Base-by-base conservation (phyloP, 2,329 filamentous ascomycete genomes). In the Aspergillus sp. region DNA sequence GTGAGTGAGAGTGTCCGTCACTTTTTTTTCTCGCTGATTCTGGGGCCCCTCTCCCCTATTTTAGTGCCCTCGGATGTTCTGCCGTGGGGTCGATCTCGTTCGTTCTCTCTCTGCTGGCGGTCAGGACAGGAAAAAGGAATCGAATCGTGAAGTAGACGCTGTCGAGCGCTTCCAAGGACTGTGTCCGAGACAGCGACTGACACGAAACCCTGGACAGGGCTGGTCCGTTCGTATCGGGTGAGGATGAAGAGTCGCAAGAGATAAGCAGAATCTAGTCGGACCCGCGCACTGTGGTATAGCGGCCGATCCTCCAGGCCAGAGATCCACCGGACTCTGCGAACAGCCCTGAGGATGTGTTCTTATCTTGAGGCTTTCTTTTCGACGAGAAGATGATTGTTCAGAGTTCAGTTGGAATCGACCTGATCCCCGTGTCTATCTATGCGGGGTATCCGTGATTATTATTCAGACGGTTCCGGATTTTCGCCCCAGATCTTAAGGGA, bases 231-330 rank as follows among this genome's bases (percentile, higher is more conserved):
- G n/a, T 13, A 17, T 43, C 47, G 47, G 32, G 44, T 43, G 36
- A n/a, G 47, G 40, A 29, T 40, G 29, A 50, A 32, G 34, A 29
- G 14, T 34, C 40, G 11, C 20, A 13, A 21, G 45, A 54, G 57
- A 57, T 59, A 59, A 57, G 40, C 40, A 42, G 40, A 42, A 7
- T 42, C 7, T 3, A 42, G 17, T 21, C 52, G 43, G 45, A 34
- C 38, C 53, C 34, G 47, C 45, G 49, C 49, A 45, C 31, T 55
- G 48, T 48, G 47, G 49, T 55, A 59, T 64, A 64, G 63, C 58
- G 62, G 56, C 56, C 45, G 57, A 60, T 63, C 57, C 53, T 62
- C 55, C 58, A 62, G 46, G 44, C 53, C 25, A 29, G 47, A 54
- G 55, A 49, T 47, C 50, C 50, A 52, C 50, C 40, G 20, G 31